Conservation (phyloP, 2,329 filamentous ascomycete genomes). For the Helicocarpus griseus region DNA sequence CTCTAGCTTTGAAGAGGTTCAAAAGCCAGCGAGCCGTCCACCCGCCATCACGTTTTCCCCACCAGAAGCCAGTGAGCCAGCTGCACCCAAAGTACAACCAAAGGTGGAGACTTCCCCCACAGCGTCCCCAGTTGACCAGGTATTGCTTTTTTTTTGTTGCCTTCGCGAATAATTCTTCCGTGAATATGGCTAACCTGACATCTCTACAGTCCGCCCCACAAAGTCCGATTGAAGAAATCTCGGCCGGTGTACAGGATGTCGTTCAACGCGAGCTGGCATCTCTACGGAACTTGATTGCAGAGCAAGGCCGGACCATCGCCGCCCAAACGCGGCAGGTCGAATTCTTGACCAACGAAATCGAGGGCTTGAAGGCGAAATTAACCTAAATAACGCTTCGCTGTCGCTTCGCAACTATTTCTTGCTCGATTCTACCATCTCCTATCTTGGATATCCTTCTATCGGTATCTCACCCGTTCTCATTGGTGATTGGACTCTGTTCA, state of each 20-base stretch:
- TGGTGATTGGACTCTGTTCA: no score
- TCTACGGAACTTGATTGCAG: slow-evolving; percentile 68
- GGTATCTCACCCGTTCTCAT: no score
- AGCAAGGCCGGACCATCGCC: slow-evolving; percentile 67
- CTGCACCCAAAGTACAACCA: slow-evolving; percentile 4
- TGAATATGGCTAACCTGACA: neutral
- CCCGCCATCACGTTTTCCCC: slow-evolving; percentile 22
- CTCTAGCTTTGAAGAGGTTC: slow-evolving; percentile 79
- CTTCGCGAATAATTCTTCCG: neutral
- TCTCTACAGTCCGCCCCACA: neutral
- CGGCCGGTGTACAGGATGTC: slow-evolving; percentile 35
- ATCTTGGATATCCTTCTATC: neutral
- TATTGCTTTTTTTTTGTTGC: neutral
- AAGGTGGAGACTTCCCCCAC: neutral
- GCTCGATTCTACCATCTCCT: neutral
- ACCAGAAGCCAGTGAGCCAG: slow-evolving; percentile 16
- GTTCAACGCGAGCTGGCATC: slow-evolving; percentile 60
- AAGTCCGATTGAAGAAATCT: neutral
- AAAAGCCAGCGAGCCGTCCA: slow-evolving; percentile 61
- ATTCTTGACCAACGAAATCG: slow-evolving; percentile 61
- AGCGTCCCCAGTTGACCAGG: slow-evolving; percentile 4
- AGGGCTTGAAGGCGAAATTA: slow-evolving; percentile 63
- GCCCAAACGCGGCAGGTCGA: slow-evolving; percentile 69
- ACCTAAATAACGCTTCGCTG: neutral
- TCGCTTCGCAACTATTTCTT: neutral